Percentiles rank a stretch among this genome's conserved stretches.
Evolutionary conservation across 192 early-diverging fungal species (phyloP).

Genomic region (Spinellus fusiger): DNA sequence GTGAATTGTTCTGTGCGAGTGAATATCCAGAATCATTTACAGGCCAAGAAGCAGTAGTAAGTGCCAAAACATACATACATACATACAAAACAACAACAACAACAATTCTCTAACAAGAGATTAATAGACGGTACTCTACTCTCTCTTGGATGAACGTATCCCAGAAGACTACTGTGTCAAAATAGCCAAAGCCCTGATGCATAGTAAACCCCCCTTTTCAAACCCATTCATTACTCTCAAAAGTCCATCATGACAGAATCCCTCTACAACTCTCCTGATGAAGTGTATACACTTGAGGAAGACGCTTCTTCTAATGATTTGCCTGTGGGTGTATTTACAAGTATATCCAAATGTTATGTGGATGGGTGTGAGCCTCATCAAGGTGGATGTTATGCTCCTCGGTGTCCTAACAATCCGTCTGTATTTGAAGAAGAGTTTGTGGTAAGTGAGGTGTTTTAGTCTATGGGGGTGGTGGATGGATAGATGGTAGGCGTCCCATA

Average conservation of each 20-base stretch:
- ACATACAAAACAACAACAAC: background rate
- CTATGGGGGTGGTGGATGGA: background rate
- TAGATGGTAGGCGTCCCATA: no score
- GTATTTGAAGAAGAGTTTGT: background rate
- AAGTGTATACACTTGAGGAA: constrained; percentile 23
- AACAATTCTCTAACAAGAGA: background rate
- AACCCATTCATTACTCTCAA: constrained; percentile 22
- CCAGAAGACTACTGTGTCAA: constrained; percentile 13
- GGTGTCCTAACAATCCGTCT: constrained; percentile 18
- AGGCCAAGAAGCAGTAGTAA: constrained; percentile 19
- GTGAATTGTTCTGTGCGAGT: constrained; percentile 27
- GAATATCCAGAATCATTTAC: constrained; percentile 30
- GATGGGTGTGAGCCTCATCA: constrained; percentile 3
- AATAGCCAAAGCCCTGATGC: constrained; percentile 19
- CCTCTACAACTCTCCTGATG: constrained; percentile 23
- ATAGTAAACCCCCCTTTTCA: constrained; percentile 11
- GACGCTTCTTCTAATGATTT: constrained; percentile 35
- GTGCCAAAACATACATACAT: background rate
- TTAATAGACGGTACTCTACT: background rate
- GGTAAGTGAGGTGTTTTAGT: background rate
- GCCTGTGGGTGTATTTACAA: constrained; percentile 81
- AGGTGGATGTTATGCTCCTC: constrained; percentile 23
- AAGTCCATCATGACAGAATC: constrained; percentile 19
- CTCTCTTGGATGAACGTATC: constrained; percentile 5
- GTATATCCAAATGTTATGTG: constrained; percentile 79